Percentiles rank a stretch among this genome's conserved stretches.
These are phyloP conservation scores for Phycomyces blakesleeanus DNA, from an alignment of 192 early-diverging fungal genomes.

Conservation along the genomic window DNA sequence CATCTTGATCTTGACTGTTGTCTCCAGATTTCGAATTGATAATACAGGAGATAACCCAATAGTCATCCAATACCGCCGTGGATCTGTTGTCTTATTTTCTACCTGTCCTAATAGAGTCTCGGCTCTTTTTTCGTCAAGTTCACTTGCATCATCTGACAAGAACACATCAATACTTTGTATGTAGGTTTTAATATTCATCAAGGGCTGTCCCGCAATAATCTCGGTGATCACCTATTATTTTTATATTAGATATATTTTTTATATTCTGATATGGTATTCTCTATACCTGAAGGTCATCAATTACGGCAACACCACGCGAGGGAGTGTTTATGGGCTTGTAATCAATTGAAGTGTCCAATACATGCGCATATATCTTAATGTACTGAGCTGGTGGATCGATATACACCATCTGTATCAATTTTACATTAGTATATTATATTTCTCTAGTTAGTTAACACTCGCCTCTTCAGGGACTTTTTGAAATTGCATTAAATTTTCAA, in stretches of 20 bases:
- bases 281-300: slow-evolving; percentile 60
- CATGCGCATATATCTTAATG: slow-evolving; percentile 55
- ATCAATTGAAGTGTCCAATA: slow-evolving; percentile 58
- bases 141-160: slow-evolving; percentile 44
- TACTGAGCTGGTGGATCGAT: slow-evolving; percentile 48
- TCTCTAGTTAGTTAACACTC: slow-evolving; percentile 19
- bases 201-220: slow-evolving; percentile 60
- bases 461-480: slow-evolving; percentile 51
- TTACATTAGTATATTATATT: background rate
- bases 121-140: slow-evolving; percentile 14
- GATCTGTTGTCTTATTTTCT: slow-evolving; percentile 20
- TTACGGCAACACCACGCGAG: slow-evolving; percentile 42
- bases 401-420: slow-evolving; percentile 30
- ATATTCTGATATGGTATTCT: background rate
- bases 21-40: slow-evolving; percentile 8
- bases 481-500: slow-evolving; percentile 53
- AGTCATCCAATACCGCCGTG: slow-evolving; percentile 20
- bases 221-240: slow-evolving; percentile 53
- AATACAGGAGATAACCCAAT: slow-evolving; percentile 13
- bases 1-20: slow-evolving; percentile 17
- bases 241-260: too few relatives aligned
- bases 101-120: slow-evolving; percentile 33
- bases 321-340: slow-evolving; percentile 54
- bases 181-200: slow-evolving; percentile 45
- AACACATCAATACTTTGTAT: slow-evolving; percentile 50